A percentile compares a stretch with the other conserved stretches of the same genome.
phyloP scores from a whole-genome alignment of 352 stramenopile species.

The Phytophthora megakarya region DNA sequence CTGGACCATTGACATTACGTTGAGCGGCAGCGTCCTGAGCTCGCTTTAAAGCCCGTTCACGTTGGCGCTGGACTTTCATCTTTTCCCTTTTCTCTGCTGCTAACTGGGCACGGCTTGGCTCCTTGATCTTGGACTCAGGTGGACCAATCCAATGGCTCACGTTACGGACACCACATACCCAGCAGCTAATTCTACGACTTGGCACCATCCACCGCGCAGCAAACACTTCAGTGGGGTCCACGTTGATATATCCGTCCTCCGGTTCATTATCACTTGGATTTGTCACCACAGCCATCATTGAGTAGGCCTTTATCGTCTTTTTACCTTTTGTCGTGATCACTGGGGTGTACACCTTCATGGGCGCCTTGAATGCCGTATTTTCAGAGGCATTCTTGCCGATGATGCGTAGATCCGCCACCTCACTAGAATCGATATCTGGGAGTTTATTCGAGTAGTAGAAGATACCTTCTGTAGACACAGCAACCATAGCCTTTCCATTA shows the following conservation, averaged over 20 bases:
- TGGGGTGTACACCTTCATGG: slow-evolving; percentile 77
- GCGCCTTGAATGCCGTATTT: slow-evolving; percentile 66
- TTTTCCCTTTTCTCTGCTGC: slow-evolving; percentile 23
- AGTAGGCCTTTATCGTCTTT: slow-evolving; percentile 28
- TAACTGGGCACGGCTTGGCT: slow-evolving; percentile 9
- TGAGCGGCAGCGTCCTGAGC: slow-evolving; percentile 8
- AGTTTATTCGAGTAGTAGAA: slow-evolving; percentile 76
- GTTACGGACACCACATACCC: slow-evolving; percentile 81
- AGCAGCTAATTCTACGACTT: slow-evolving; percentile 59
- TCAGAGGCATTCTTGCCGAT: slow-evolving; percentile 73
- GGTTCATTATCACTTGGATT: slow-evolving; percentile 71
- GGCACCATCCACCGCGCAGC: slow-evolving; percentile 74
- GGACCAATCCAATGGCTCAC: slow-evolving; percentile 63
- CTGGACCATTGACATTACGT: slow-evolving; percentile 1
- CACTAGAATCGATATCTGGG: slow-evolving; percentile 29
- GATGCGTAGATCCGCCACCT: slow-evolving; percentile 45
- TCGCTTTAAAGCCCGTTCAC: slow-evolving; percentile 23
- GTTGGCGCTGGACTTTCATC: slow-evolving; percentile 18
- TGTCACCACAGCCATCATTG: slow-evolving; percentile 75
- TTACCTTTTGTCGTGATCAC: slow-evolving; percentile 14
- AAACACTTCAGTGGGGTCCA: slow-evolving; percentile 71
- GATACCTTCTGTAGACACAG: slow-evolving; percentile 68
- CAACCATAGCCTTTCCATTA: slow-evolving; percentile 60
- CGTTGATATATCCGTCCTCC: slow-evolving; percentile 63
- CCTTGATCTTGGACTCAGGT: slow-evolving; percentile 43